phyloP scores from a whole-genome alignment of 2,329 filamentous ascomycete species.

The Paecilomyces sp. region DNA sequence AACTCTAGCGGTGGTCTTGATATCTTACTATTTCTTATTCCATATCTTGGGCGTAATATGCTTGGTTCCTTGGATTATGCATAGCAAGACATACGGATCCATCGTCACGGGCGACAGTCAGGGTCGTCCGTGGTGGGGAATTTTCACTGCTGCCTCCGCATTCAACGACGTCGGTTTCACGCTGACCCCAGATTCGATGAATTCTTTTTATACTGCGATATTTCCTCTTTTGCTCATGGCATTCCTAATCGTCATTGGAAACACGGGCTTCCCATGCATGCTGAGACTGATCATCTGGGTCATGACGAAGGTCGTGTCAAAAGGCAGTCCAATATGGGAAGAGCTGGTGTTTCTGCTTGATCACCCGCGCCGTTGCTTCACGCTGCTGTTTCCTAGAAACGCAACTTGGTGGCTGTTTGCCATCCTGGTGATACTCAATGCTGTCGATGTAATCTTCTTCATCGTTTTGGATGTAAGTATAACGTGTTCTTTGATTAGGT shows the following conservation, averaged over 20 bases:
- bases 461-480: conserved; percentile 75
- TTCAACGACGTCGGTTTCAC: conserved; percentile 97
- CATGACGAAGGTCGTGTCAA: conserved; percentile 58
- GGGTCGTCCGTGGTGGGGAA: conserved; percentile 75
- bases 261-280: conserved; percentile 93
- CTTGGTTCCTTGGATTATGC: conserved; percentile 72
- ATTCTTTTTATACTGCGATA: conserved; percentile 70
- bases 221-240: conserved; percentile 70
- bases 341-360: conserved; percentile 86
- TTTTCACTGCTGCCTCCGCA: conserved; percentile 79
- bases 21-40: conserved; percentile 76
- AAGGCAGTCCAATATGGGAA: conserved; percentile 69
- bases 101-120: conserved; percentile 58
- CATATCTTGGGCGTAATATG: conserved; percentile 68
- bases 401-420: conserved; percentile 96
- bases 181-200: conserved; percentile 88
- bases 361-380: conserved; percentile 93
- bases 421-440: conserved; percentile 75
- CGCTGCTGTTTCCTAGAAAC: conserved; percentile 78
- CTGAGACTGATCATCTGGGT: conserved; percentile 89
- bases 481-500: conserved; percentile 7
- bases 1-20: conserved; percentile 70
- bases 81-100: conserved; percentile 54
- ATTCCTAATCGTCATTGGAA: conserved; percentile 88
- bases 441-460: conserved; percentile 81